A percentile compares a stretch with the other conserved stretches of the same genome.
These are phyloP conservation scores for Diaporthe sp. DNA, from an alignment of 2,329 filamentous ascomycete genomes.

Conservation along the genomic window DNA sequence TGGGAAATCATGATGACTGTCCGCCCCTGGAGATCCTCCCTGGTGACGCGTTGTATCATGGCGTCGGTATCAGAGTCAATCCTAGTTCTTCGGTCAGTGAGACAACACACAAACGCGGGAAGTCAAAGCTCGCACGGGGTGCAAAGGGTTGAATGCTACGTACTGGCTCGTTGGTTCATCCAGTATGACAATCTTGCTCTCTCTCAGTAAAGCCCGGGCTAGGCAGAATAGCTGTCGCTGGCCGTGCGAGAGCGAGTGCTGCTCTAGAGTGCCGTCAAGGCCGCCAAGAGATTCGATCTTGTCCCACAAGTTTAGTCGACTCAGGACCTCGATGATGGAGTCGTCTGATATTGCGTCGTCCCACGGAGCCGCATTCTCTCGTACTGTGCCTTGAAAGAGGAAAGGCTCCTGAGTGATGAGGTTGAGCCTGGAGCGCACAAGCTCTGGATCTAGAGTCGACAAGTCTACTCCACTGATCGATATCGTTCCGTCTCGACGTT, in stretches of 20 bases:
- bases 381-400: slow-evolving; percentile 63
- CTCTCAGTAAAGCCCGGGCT: slow-evolving; percentile 53
- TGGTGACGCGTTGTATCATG: slow-evolving; percentile 29
- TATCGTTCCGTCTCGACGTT: slow-evolving; percentile 34
- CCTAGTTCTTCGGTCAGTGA: background rate
- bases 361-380: slow-evolving; percentile 63
- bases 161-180: slow-evolving; percentile 57
- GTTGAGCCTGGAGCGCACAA: slow-evolving; percentile 49
- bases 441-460: slow-evolving; percentile 23
- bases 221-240: slow-evolving; percentile 62
- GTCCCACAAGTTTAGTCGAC: slow-evolving; percentile 60
- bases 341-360: slow-evolving; percentile 52
- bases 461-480: slow-evolving; percentile 39
- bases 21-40: slow-evolving; percentile 16
- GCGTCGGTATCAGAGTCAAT: slow-evolving; percentile 30
- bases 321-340: slow-evolving; percentile 58
- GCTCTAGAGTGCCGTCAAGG: slow-evolving; percentile 51
- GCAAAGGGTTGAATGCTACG: background rate
- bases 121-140: background rate
- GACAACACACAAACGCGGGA: too few species aligned
- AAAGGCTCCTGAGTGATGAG: slow-evolving; percentile 64
- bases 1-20: slow-evolving; percentile 37
- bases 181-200: slow-evolving; percentile 52
- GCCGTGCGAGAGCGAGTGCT: slow-evolving; percentile 54
- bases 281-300: slow-evolving; percentile 56